Evolutionary conservation across 2,329 filamentous ascomycete genomes (phyloP).

Genomic region (Fusarium foetens): DNA sequence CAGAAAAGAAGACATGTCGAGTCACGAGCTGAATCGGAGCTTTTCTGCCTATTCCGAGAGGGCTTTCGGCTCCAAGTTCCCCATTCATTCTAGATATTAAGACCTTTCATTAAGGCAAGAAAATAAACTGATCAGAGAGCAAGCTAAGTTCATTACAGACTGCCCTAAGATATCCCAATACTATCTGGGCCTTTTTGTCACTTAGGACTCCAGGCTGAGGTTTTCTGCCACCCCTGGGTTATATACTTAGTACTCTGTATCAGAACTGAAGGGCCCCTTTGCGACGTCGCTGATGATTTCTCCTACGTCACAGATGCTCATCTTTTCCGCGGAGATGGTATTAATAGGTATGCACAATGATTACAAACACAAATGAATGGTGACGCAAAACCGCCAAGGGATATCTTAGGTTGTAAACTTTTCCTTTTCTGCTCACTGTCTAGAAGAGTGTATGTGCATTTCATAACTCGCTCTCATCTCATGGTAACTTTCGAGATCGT

Average conservation of each 20-base stretch:
- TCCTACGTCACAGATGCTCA: slow-evolving; percentile 2
- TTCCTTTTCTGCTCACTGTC: slow-evolving; percentile 1
- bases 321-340: slow-evolving; percentile 7
- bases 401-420: neutral
- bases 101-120: neutral
- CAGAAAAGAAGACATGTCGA: neutral
- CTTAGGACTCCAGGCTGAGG: neutral
- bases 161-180: neutral
- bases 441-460: neutral
- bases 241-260: neutral
- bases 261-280: neutral
- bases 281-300: neutral
- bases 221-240: neutral
- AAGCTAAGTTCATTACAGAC: neutral
- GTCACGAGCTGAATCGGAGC: slow-evolving; percentile 3
- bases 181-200: neutral
- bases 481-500: neutral
- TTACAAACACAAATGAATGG: slow-evolving; percentile 2
- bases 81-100: neutral
- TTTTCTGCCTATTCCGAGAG: neutral
- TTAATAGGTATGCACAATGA: neutral
- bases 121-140: neutral
- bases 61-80: neutral
- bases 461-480: slow-evolving; percentile 14
- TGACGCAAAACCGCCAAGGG: neutral